phyloP scores from a whole-genome alignment of 345 rosid genomes.

The Pistacia atlantica region DNA sequence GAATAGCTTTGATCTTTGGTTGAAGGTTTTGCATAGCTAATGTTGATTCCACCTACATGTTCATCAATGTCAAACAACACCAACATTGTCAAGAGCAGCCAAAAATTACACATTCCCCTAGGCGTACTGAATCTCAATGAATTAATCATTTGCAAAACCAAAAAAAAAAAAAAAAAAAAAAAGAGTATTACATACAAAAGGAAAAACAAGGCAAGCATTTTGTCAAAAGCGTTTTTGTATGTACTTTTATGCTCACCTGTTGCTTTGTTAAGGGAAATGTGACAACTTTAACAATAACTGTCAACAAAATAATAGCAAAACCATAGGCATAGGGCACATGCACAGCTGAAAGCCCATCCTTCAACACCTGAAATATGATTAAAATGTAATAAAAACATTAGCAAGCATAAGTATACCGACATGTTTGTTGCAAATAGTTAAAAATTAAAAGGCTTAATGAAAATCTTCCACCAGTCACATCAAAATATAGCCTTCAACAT shows the following conservation, averaged over 20 bases:
- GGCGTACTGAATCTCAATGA: not conserved
- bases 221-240: too few relatives aligned
- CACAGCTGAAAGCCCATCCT: conserved; percentile 73
- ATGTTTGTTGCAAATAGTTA: not conserved
- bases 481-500: not conserved
- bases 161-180: too few relatives aligned
- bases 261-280: conserved; percentile 89
- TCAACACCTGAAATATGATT: conserved; percentile 56
- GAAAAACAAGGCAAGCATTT: not conserved
- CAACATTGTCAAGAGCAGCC: not conserved
- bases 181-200: too few relatives aligned
- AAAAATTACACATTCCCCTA: not conserved
- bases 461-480: conserved; percentile 4
- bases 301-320: conserved; percentile 87
- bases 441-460: not conserved
- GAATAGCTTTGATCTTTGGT: conserved; percentile 96
- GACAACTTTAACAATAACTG: conserved; percentile 76
- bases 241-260: conserved; percentile 50
- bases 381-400: conserved; percentile 5
- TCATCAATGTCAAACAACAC: conserved; percentile 11
- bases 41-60: conserved; percentile 87
- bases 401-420: not conserved
- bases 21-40: conserved; percentile 98
- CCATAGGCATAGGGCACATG: conserved; percentile 95
- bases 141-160: not conserved